Conservation (phyloP, 1,284 basidiomycete species). For the Xerocomus minutiporus region DNA sequence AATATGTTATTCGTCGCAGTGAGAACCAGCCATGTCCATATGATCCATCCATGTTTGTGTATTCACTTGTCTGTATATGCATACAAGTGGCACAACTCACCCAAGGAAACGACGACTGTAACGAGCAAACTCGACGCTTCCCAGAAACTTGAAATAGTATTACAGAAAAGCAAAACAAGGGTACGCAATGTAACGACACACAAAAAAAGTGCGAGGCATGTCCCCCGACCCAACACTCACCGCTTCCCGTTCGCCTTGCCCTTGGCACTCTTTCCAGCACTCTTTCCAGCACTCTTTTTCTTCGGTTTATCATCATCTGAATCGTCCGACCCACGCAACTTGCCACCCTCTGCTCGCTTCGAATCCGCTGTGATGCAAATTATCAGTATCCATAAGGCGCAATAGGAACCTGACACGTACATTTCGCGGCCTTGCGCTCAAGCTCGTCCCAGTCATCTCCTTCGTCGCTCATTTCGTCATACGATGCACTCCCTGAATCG, state of each 20-base stretch:
- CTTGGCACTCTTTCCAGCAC: slow-evolving; percentile 22
- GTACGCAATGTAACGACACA: slow-evolving; percentile 1
- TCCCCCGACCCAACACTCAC: slow-evolving; percentile 13
- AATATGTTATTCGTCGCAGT: too few species aligned
- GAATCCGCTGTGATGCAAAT: slow-evolving; percentile 53
- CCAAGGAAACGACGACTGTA: too few species aligned
- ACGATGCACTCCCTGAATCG: slow-evolving; percentile 62
- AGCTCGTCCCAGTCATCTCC: slow-evolving; percentile 96
- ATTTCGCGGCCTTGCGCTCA: slow-evolving; percentile 84
- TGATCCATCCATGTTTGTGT: too few species aligned
- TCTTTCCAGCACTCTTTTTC: slow-evolving; percentile 45
- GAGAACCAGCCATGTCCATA: too few species aligned
- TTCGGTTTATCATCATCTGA: slow-evolving; percentile 64
- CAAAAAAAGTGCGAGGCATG: background rate
- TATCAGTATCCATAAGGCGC: background rate
- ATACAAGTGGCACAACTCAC: too few species aligned
- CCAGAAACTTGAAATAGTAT: background rate
- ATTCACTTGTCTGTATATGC: too few species aligned
- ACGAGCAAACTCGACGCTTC: background rate
- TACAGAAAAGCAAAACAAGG: slow-evolving; percentile 1
- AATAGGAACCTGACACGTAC: slow-evolving; percentile 35
- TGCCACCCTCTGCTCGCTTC: slow-evolving; percentile 50
- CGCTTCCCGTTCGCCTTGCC: slow-evolving; percentile 43
- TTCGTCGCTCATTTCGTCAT: slow-evolving; percentile 71
- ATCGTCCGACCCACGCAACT: slow-evolving; percentile 53